Evolutionary conservation across 2,329 filamentous ascomycete genomes (phyloP).

Genomic region (Xylariaceae sp.): DNA sequence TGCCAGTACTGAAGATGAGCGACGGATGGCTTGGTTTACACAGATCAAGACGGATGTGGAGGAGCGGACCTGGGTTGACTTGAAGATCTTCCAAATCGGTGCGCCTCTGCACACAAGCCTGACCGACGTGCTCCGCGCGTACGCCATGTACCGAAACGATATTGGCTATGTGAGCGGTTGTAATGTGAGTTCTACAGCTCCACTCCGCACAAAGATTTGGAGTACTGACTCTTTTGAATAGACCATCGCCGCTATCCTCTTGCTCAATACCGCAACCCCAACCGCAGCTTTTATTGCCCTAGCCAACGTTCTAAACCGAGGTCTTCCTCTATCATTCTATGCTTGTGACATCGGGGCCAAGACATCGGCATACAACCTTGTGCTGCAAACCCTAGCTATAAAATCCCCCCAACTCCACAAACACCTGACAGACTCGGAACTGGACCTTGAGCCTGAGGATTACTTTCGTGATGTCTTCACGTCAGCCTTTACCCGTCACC

Average conservation of each 20-base stretch:
- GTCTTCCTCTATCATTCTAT: conserved; percentile 75
- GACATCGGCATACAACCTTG: conserved; percentile 67
- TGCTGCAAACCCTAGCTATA: conserved; percentile 65
- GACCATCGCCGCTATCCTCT: conserved; percentile 72
- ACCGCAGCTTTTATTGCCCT: conserved; percentile 70
- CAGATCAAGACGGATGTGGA: conserved; percentile 66
- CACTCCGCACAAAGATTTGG: background rate
- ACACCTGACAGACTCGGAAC: conserved; percentile 60
- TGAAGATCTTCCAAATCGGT: conserved; percentile 70
- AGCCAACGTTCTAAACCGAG: conserved; percentile 77
- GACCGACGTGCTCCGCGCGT: conserved; percentile 74
- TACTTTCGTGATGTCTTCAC: conserved; percentile 66
- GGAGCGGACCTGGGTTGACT: conserved; percentile 67
- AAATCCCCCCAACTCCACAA: conserved; percentile 67
- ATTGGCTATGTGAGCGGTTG: conserved; percentile 77
- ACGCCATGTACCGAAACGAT: conserved; percentile 80
- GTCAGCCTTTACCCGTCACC: conserved; percentile 63
- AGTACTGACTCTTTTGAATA: conserved; percentile 39
- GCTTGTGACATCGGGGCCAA: conserved; percentile 71
- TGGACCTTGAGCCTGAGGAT: conserved; percentile 49
- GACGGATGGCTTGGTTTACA: conserved; percentile 62
- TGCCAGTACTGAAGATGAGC: conserved; percentile 55
- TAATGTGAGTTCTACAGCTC: conserved; percentile 59
- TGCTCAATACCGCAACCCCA: conserved; percentile 69
- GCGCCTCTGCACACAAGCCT: conserved; percentile 70